phyloP scores from a whole-genome alignment of 768 basidiomycete species.

The Russula sp. region DNA sequence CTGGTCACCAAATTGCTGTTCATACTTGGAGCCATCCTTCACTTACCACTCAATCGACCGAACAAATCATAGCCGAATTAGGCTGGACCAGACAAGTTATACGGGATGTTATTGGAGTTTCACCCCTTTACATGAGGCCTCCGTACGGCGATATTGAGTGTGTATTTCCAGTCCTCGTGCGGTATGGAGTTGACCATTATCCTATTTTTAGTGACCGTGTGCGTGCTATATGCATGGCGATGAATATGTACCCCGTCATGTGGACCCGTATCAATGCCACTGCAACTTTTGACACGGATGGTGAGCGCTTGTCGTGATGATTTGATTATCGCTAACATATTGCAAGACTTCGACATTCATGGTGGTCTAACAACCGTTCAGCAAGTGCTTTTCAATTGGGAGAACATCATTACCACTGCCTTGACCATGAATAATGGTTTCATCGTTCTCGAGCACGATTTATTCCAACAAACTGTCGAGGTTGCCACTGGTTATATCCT shows the following conservation, averaged over 20 bases:
- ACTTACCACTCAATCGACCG: constrained; percentile 72
- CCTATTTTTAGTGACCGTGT: constrained; percentile 67
- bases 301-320: constrained; percentile 36
- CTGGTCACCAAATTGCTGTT: constrained; percentile 72
- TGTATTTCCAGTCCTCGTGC: constrained; percentile 31
- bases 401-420: constrained; percentile 65
- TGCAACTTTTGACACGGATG: constrained; percentile 70
- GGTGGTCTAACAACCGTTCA: constrained; percentile 55
- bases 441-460: constrained; percentile 85
- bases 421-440: constrained; percentile 66
- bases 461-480: constrained; percentile 82
- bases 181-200: constrained; percentile 4
- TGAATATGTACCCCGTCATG: constrained; percentile 80
- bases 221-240: constrained; percentile 75
- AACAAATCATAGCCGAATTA: constrained; percentile 81
- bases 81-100: constrained; percentile 87
- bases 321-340: constrained; percentile 16
- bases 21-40: constrained; percentile 72
- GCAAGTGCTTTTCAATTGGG: constrained; percentile 68
- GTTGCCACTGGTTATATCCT: constrained; percentile 85
- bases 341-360: constrained; percentile 74
- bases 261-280: constrained; percentile 68
- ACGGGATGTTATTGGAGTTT: constrained; percentile 74
- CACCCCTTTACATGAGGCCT: constrained; percentile 76
- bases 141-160: constrained; percentile 81